Evolutionary conservation across 2,329 filamentous ascomycete genomes (phyloP).

Genomic region (Penicillium sp.): DNA sequence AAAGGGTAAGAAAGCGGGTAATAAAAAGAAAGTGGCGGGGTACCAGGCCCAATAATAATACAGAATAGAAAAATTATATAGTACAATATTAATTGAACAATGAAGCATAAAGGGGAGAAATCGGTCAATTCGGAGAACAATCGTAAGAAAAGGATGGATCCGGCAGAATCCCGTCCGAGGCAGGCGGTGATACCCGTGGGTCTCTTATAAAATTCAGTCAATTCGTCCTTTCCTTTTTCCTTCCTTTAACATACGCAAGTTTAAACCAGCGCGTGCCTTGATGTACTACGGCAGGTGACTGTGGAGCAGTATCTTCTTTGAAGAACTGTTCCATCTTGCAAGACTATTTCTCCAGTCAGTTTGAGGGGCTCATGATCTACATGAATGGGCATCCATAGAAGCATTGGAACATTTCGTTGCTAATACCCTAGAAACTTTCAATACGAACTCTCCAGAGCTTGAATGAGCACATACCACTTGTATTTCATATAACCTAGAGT

Average conservation of each 20-base stretch:
- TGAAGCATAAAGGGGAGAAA: slow-evolving; percentile 3
- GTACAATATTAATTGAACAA: slow-evolving; percentile 18
- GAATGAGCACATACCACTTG: neutral
- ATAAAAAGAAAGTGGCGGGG: slow-evolving; percentile 8
- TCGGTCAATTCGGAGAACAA: slow-evolving; percentile 12
- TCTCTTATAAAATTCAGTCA: slow-evolving; percentile 10
- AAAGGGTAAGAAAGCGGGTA: slow-evolving; percentile 4
- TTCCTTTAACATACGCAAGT: slow-evolving; percentile 30
- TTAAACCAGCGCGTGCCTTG: slow-evolving; percentile 29
- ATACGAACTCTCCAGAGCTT: neutral
- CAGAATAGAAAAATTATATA: slow-evolving; percentile 12
- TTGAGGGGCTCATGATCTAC: slow-evolving; percentile 47
- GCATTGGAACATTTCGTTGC: slow-evolving; percentile 41
- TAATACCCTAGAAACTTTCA: neutral
- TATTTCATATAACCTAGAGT: no score
- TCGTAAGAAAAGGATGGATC: slow-evolving; percentile 15
- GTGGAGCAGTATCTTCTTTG: slow-evolving; percentile 20
- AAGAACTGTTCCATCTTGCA: slow-evolving; percentile 34
- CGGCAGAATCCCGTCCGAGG: slow-evolving; percentile 12
- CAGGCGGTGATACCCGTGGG: slow-evolving; percentile 15
- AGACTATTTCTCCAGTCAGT: slow-evolving; percentile 45
- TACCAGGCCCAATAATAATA: slow-evolving; percentile 15
- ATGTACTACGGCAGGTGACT: slow-evolving; percentile 28
- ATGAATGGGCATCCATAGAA: slow-evolving; percentile 50
- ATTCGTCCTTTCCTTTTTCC: slow-evolving; percentile 11